phyloP scores from a whole-genome alignment of 192 early-diverging fungal species.

The Lobosporangium transversale region DNA sequence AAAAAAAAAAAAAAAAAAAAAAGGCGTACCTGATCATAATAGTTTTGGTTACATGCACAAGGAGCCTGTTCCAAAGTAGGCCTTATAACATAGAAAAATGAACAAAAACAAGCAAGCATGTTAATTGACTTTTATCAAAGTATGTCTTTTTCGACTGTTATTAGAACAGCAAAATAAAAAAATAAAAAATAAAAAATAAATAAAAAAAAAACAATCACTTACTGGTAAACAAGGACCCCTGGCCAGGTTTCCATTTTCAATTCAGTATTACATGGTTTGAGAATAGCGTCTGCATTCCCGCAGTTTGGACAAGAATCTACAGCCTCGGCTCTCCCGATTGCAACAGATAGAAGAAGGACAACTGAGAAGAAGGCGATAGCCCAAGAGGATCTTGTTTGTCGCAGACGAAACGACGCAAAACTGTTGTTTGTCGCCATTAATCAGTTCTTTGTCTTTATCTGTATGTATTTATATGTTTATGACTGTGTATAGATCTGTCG shows the following conservation, averaged over 20 bases:
- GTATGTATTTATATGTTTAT: background rate
- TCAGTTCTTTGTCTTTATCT: background rate
- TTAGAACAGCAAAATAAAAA: too few species aligned
- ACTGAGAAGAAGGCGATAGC: background rate
- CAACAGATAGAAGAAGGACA: slow-evolving; percentile 4
- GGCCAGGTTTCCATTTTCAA: slow-evolving; percentile 30
- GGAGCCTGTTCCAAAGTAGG: slow-evolving; percentile 19
- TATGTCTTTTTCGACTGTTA: too few species aligned
- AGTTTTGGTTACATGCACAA: slow-evolving; percentile 44
- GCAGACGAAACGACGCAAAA: background rate
- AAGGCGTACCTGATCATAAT: slow-evolving; percentile 35
- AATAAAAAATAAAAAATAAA: background rate
- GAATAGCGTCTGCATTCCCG: slow-evolving; percentile 13
- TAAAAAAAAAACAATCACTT: slow-evolving; percentile 1
- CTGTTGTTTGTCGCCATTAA: slow-evolving; percentile 3
- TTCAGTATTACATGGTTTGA: slow-evolving; percentile 34
- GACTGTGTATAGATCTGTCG: too few species aligned
- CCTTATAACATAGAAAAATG: too few species aligned
- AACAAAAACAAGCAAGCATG: too few species aligned
- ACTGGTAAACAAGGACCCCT: slow-evolving; percentile 39
- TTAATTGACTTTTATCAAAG: too few species aligned
- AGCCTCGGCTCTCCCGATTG: background rate
- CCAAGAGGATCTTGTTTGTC: background rate
- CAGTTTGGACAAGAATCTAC: slow-evolving; percentile 29
- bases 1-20: too few species aligned